Evolutionary conservation across 2,329 filamentous ascomycete genomes (phyloP).

Genomic region (Epichloe baconii): DNA sequence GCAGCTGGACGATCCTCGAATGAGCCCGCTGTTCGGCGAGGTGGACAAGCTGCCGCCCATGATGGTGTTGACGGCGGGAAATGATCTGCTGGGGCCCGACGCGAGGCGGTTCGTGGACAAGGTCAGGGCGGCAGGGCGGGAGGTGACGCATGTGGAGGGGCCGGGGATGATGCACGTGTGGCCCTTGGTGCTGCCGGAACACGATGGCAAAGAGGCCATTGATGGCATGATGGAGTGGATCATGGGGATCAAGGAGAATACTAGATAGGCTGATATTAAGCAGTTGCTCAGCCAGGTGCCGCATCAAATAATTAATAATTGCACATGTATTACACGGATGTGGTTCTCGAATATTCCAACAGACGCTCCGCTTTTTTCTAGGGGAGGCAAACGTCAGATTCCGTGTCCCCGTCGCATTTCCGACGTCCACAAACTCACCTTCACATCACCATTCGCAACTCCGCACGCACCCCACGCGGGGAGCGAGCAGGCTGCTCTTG

Average conservation of each 20-base stretch:
- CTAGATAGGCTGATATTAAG: too few species aligned
- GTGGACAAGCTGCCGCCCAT: slow-evolving; percentile 17
- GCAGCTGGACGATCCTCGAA: slow-evolving; percentile 13
- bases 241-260: slow-evolving; percentile 2
- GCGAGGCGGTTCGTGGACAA: slow-evolving; percentile 15
- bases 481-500: too few species aligned
- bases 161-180: slow-evolving; percentile 21
- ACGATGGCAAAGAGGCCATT: slow-evolving; percentile 15
- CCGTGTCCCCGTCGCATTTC: too few species aligned
- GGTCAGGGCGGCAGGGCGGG: slow-evolving; percentile 12
- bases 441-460: too few species aligned
- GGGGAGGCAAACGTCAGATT: too few species aligned
- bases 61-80: slow-evolving; percentile 16
- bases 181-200: slow-evolving; percentile 16
- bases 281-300: too few species aligned
- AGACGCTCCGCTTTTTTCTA: too few species aligned
- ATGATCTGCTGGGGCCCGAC: slow-evolving; percentile 18
- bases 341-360: slow-evolving; percentile 1
- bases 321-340: too few species aligned
- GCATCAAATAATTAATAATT: too few species aligned
- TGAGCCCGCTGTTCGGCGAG: slow-evolving; percentile 19
- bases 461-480: too few species aligned
- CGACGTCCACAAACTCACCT: too few species aligned
- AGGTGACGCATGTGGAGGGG: slow-evolving; percentile 16
- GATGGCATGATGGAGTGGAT: slow-evolving; percentile 17